Evolutionary conservation across 371 early-diverging fungal species (phyloP).

Genomic region (Mucor mucedo): DNA sequence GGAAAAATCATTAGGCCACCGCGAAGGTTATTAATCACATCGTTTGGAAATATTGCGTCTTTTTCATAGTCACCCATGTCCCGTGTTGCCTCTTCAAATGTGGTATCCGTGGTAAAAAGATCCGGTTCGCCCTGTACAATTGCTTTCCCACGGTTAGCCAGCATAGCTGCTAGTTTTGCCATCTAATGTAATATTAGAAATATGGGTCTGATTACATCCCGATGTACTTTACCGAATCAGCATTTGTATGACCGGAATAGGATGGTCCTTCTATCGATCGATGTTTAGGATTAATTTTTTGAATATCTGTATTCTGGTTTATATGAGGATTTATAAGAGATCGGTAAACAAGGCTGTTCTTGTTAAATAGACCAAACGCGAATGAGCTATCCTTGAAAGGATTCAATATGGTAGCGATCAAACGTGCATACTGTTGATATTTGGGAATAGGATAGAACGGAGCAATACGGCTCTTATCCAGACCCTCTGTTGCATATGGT

Average conservation of each 20-base stretch:
- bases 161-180: constrained; percentile 67
- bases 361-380: constrained; percentile 5
- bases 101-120: neutral
- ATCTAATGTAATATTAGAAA: constrained; percentile 38
- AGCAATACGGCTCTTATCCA: constrained; percentile 35
- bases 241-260: constrained; percentile 62
- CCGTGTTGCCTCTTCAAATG: neutral
- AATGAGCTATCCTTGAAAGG: constrained; percentile 8
- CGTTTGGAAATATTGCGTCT: neutral
- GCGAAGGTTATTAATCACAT: neutral
- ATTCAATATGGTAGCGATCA: neutral
- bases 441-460: constrained; percentile 2
- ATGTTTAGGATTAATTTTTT: constrained; percentile 9
- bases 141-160: constrained; percentile 70
- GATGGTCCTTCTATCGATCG: constrained; percentile 35
- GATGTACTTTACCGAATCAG: constrained; percentile 54
- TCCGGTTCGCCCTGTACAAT: constrained; percentile 39
- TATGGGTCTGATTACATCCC: neutral
- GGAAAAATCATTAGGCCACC: constrained; percentile 15
- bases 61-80: neutral
- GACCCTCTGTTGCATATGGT: constrained; percentile 35
- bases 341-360: constrained; percentile 7
- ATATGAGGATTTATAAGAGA: constrained; percentile 1
- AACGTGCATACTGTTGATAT: neutral
- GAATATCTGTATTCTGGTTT: constrained; percentile 2